Base-by-base conservation (phyloP, 306 rosid species). In the Pachyrhizus erosus region DNA sequence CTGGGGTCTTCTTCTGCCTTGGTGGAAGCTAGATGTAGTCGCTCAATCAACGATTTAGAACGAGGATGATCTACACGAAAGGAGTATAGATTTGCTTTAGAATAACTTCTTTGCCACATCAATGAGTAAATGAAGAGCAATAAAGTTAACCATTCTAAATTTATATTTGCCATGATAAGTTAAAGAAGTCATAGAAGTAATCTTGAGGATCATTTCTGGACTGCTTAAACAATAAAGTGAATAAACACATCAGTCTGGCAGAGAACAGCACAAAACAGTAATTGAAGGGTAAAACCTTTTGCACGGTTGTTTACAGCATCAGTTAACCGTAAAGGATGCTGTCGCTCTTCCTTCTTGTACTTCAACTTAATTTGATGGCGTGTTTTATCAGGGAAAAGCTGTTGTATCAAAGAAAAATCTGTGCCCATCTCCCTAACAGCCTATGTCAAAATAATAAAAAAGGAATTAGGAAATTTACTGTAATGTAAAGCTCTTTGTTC, bases 291-390 rank as follows among this genome's bases (percentile, higher is more conserved):
- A 76, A 83, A 75, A 91, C 97, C 97, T 85, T 85, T 84, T 51
- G 87, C 9, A 12, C 89, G 94, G 85, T 65, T 83, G 27, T 78
- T 84, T 21, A 90, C 12, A 27, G 97, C 97, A 83, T 89, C 97
- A 13, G 74, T 24, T 42, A 94, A 80, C 60, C 57, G 87, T 55
- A 84, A 66, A 71, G 92, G 94, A 83, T 87, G 88, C 58, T 91
- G 91, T 10, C 88, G 86, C 85, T 90, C 94, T 90, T 93, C 97
- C 85, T 82, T 91, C 87, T 91, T 93, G 86, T 86, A 94, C 73
- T 94, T 94, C 84, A 79, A 82, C 88, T 88, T 93, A 78, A 94
- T 49, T 85, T 94, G 98, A 70, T 70, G 88, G 9, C 90, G 92
- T 23, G 97, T 82, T 85, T 88, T 87, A 82, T 74, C 84, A 1